Evolutionary conservation across 1,284 basidiomycete species (phyloP), one percentile per base, ranked within the genome.

Genomic region (Sanghuangporus baumii): DNA sequence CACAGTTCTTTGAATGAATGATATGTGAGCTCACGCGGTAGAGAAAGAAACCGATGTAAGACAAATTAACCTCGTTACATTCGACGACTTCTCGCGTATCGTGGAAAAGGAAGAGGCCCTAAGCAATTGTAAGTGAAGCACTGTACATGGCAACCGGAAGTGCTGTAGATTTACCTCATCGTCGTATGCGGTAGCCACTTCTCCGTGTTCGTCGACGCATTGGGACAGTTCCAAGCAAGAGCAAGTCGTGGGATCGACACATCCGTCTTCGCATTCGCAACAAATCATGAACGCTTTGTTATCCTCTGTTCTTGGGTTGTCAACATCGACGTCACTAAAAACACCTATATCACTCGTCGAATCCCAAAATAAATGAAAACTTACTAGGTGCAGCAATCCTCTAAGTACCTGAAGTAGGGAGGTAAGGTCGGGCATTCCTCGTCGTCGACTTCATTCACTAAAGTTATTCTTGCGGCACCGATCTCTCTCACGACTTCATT

Each of bases 61-160:
- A 20, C 43, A 3, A 12, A 40, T 31, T 40, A 12, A 84, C 86
- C 68, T 77, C 73, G 64, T 86, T 88, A 62, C 86, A 88, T 69
- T 88, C 86, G 6, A 86, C 75, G 14, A 85, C 82, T 55, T 84
- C 80, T 1, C 80, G 79, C 11, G 70, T 72, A 1, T 79, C 68
- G 56, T 74, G 71, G 66, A 84, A 81, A 6, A 73, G 72, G 69
- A 82, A 85, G 2, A 80, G 68, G 37, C 59, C 59, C 36, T 60
- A 9, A 41, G 20, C 23, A n/a, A 40, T 8, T 16, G 4, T 14
- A 20, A 46, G 18, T 9, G 31, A 18, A 20, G 36, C 16, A 14
- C 9, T 3, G 2, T 6, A 14, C 7, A 9, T 16, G 26, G 3
- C 26, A 3, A 59, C 18, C 26, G 7, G 41, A 14, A 26, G 37